Evolutionary conservation across 306 rosid species (phyloP).

Genomic region (Trifolium fragiferum): DNA sequence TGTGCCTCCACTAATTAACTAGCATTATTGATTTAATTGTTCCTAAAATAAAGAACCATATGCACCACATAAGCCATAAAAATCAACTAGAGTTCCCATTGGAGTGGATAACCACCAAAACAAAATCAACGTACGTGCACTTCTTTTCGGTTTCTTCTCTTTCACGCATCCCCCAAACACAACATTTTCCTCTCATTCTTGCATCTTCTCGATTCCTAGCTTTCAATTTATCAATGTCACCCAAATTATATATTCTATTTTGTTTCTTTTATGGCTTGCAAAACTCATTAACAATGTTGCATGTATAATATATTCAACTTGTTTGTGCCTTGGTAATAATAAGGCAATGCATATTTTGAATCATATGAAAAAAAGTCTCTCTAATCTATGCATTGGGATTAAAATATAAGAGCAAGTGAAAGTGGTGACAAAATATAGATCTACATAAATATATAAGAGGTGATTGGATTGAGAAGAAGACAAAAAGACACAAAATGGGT

Average conservation of each 20-base stretch:
- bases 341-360: conserved; percentile 18
- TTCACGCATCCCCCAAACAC: not conserved
- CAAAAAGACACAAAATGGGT: conserved; percentile 9
- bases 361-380: conserved; percentile 8
- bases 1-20: conserved; percentile 12
- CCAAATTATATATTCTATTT: not conserved
- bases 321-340: not conserved
- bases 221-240: conserved; percentile 15
- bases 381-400: conserved; percentile 6
- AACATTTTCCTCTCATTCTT: conserved; percentile 10
- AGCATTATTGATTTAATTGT: conserved; percentile 1
- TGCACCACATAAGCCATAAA: conserved; percentile 41
- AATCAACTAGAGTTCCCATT: conserved; percentile 37
- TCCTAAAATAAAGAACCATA: conserved; percentile 42
- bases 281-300: conserved; percentile 32
- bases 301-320: not conserved
- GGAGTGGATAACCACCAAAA: conserved; percentile 46
- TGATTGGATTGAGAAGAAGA: not conserved
- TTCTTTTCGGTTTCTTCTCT: conserved; percentile 22
- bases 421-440: not conserved
- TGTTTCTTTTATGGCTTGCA: conserved; percentile 13
- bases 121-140: conserved; percentile 31
- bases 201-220: conserved; percentile 13
- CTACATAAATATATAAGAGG: not conserved
- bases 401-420: not conserved